Percentiles rank a stretch among this genome's conserved stretches.
Conservation (phyloP, 768 basidiomycete species). For the Plicaturopsis crispa region DNA sequence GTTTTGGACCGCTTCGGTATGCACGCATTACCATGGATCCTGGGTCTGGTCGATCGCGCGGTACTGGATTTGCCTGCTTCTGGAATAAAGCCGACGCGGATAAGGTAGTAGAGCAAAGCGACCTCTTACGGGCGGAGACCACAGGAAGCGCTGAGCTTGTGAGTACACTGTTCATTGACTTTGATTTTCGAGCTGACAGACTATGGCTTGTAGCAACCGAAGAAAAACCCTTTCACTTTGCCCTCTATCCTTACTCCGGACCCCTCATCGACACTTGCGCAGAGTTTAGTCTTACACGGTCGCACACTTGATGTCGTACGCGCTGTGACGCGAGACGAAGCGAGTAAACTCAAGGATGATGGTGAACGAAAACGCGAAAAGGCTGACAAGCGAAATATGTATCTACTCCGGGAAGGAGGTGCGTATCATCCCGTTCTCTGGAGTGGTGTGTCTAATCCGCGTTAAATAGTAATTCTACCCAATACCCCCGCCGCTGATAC, state of each 20-base stretch:
- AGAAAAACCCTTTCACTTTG: conserved; percentile 80
- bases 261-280: conserved; percentile 79
- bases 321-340: conserved; percentile 87
- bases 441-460: too few species aligned
- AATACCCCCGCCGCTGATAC: conserved; percentile 73
- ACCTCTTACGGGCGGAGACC: conserved; percentile 59
- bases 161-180: not conserved
- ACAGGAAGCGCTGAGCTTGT: conserved; percentile 21
- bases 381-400: conserved; percentile 92
- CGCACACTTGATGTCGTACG: conserved; percentile 85
- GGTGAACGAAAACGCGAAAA: conserved; percentile 81
- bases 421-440: conserved; percentile 18
- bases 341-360: conserved; percentile 81
- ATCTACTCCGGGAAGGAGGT: conserved; percentile 96
- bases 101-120: conserved; percentile 74
- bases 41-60: conserved; percentile 78
- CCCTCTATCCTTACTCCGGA: conserved; percentile 92
- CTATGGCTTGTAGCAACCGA: conserved; percentile 27
- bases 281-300: conserved; percentile 83
- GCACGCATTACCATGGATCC: conserved; percentile 85
- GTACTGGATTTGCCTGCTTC: conserved; percentile 95
- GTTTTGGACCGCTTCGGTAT: conserved; percentile 89
- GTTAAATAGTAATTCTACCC: conserved; percentile 72
- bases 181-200: not conserved
- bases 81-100: conserved; percentile 92